Evolutionary conservation across 768 basidiomycete genomes (phyloP).

Genomic region (Mycena floridula): DNA sequence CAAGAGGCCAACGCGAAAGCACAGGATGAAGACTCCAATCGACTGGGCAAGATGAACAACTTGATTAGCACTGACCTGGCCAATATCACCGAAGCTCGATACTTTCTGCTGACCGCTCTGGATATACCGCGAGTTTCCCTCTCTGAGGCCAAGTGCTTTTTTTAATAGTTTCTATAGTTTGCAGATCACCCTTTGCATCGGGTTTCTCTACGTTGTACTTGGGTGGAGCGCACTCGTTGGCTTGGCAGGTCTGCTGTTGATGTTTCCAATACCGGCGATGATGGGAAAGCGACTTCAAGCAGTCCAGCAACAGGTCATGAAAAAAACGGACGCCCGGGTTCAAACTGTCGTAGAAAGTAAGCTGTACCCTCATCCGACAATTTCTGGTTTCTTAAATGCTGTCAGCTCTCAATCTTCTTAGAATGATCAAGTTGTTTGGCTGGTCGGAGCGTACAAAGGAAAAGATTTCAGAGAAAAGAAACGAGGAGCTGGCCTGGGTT

Average conservation of each 20-base stretch:
- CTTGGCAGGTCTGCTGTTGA: conserved; percentile 30
- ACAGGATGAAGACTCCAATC: conserved; percentile 24
- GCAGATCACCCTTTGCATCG: conserved; percentile 15
- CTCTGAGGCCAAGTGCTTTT: no score
- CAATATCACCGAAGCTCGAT: conserved; percentile 28
- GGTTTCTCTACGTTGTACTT: conserved; percentile 23
- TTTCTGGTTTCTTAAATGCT: conserved; percentile 1
- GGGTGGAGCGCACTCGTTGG: conserved; percentile 36
- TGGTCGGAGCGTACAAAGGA: background rate
- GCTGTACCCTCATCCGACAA: conserved; percentile 23
- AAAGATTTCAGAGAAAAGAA: conserved; percentile 1
- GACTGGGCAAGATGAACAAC: conserved; percentile 76
- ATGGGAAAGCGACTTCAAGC: conserved; percentile 28
- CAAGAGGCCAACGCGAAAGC: conserved; percentile 22
- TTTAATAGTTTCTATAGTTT: no score
- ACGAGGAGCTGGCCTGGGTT: conserved; percentile 3
- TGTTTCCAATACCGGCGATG: conserved; percentile 37
- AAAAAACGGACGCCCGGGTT: conserved; percentile 39
- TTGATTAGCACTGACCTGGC: conserved; percentile 58
- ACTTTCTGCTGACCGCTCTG: conserved; percentile 23
- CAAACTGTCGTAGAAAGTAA: conserved; percentile 38
- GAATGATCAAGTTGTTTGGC: conserved; percentile 41
- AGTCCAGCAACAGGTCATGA: conserved; percentile 32
- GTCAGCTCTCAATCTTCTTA: conserved; percentile 31
- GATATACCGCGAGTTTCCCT: conserved; percentile 18